A percentile compares a stretch with the other conserved stretches of the same genome.
These are phyloP conservation scores for Globisporangium cylindrosporum DNA, from an alignment of 352 stramenopile species.

Conservation along the genomic window DNA sequence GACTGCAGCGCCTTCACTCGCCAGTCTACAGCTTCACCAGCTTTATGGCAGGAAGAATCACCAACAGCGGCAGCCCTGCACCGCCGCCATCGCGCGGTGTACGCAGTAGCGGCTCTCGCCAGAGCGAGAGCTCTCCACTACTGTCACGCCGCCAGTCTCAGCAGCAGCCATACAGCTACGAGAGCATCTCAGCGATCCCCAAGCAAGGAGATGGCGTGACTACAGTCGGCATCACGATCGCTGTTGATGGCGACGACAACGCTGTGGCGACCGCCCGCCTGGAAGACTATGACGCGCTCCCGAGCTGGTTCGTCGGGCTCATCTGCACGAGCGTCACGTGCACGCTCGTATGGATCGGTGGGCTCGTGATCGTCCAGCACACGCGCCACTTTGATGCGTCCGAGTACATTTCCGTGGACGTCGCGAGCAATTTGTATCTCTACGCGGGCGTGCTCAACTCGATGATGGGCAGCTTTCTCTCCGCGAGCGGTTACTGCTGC, in stretches of 20 bases:
- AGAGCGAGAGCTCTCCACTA: slow-evolving; percentile 12
- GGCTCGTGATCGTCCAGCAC: slow-evolving; percentile 42
- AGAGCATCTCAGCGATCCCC: not conserved
- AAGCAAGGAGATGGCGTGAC: not conserved
- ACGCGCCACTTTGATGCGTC: slow-evolving; percentile 24
- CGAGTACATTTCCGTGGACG: slow-evolving; percentile 19
- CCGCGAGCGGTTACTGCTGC: slow-evolving; percentile 77
- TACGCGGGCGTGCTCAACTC: slow-evolving; percentile 76
- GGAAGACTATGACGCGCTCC: slow-evolving; percentile 24
- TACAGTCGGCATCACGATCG: not conserved
- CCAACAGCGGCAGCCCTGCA: no score
- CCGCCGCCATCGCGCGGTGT: not conserved
- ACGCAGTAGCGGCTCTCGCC: not conserved
- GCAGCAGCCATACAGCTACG: slow-evolving; percentile 2
- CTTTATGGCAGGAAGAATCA: not conserved
- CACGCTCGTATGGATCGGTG: slow-evolving; percentile 46
- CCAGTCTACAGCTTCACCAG: not conserved
- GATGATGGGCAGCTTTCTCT: slow-evolving; percentile 71
- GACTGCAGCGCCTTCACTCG: not conserved
- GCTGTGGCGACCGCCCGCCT: not conserved
- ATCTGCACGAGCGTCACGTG: slow-evolving; percentile 38
- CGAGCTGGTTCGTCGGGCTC: slow-evolving; percentile 50
- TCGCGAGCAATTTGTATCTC: slow-evolving; percentile 33
- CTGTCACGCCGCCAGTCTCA: not conserved
- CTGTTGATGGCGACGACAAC: not conserved